Base-by-base conservation (phyloP, 495 filamentous ascomycete species). In the Pseudevernia furfuracea region DNA sequence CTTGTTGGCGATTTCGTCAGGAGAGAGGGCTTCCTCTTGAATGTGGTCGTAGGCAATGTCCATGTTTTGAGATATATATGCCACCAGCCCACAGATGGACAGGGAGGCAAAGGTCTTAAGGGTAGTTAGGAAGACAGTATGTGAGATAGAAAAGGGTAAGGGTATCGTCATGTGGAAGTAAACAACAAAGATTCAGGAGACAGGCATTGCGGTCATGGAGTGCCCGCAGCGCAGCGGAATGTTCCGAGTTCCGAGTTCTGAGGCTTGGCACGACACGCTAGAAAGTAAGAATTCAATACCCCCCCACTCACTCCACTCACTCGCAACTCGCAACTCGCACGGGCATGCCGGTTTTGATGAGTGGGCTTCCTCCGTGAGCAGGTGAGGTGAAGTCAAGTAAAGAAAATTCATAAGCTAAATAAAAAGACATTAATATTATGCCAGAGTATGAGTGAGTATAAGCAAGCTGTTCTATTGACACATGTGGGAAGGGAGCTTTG, bases 31-130 rank as follows among this genome's bases (percentile, higher is more conserved):
- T 72, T 92, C 88, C 78, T 96, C 91, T 71, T 91, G 88, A 69
- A 98, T 95, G 74, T 96, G 92, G 72, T 98, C 94, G 82, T 97
- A 98, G 46, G 94, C 92, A 70, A 96, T 76, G 82, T 98, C 94
- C 94, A 98, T 98, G 49, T 0, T 53, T 4, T 2, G 28, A 7
- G 1, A 30, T 53, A 7, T 1, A 4, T 32, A 53, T 53, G 12
- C 28, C 28, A 30, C 11, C 25, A 19, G 12, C 28, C 49, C 28
- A 4, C 11, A 17, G 37, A n/a, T 25, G 19, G 25, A 21, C 39
- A 55, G 14, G 15, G 17, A 0, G 30, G n/a, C n/a, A n/a, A 17
- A 30, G 2, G 52, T 21, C 17, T 53, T 19, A 55, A 34, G 2
- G 7, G 7, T 25, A 10, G 32, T 1, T 32, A 21, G 15, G 52